Evolutionary conservation across 805 yeast genomes (phyloP).

Genomic region (Zygosaccharomyces lentus): DNA sequence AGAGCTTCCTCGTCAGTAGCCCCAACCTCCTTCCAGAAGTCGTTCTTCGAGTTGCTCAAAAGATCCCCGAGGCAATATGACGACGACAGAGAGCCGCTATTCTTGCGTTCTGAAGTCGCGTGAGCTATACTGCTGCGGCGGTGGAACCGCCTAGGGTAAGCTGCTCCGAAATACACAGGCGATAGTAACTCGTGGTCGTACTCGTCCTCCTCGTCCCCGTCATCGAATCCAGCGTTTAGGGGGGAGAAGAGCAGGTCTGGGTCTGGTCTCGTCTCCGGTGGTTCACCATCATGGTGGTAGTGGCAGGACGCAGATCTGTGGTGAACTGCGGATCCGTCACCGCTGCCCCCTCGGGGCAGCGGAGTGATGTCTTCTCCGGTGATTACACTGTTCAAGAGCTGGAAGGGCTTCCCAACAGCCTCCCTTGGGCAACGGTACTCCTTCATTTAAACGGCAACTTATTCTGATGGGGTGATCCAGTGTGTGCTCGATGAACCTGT

Average conservation of each 20-base stretch:
- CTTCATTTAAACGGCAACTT: background rate
- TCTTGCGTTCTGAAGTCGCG: conserved; percentile 9
- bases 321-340: background rate
- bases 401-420: conserved; percentile 16
- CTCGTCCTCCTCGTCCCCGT: conserved; percentile 20
- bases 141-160: conserved; percentile 24
- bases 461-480: background rate
- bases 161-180: conserved; percentile 18
- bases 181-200: conserved; percentile 18
- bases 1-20: conserved; percentile 27
- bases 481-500: background rate
- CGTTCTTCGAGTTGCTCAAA: conserved; percentile 17
- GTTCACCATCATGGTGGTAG: conserved; percentile 7
- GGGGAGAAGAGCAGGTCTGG: conserved; percentile 30
- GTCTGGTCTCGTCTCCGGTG: conserved; percentile 14
- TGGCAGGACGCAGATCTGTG: conserved; percentile 2
- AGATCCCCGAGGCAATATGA: conserved; percentile 6
- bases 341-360: conserved; percentile 9
- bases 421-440: conserved; percentile 6
- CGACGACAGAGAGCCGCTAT: conserved; percentile 6
- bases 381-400: conserved; percentile 23
- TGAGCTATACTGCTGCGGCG: conserved; percentile 7
- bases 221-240: conserved; percentile 16
- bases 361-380: conserved; percentile 30
- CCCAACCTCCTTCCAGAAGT: conserved; percentile 35